Conservation (phyloP, 257 asterid genomes). For the Fraxinus americana region DNA sequence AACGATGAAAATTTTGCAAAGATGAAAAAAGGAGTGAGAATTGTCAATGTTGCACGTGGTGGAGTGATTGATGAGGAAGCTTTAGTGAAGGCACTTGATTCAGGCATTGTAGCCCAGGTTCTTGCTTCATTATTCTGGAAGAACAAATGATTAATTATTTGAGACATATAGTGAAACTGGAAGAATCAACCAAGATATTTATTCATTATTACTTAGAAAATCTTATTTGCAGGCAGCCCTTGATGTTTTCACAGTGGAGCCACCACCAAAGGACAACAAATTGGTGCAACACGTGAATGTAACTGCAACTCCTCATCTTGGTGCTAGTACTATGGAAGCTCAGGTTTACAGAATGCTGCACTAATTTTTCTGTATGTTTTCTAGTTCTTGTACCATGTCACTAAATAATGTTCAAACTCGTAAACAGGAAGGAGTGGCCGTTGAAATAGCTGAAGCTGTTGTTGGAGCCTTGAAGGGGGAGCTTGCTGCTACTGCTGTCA, state of each 20-base stretch:
- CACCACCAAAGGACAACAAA: slow-evolving; percentile 67
- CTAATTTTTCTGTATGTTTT: background rate
- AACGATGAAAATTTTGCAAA: slow-evolving; percentile 69
- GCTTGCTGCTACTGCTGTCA: slow-evolving; percentile 79
- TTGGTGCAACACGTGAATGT: slow-evolving; percentile 65
- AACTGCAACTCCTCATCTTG: slow-evolving; percentile 77
- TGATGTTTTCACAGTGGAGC: slow-evolving; percentile 79
- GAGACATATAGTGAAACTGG: background rate
- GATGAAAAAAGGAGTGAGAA: slow-evolving; percentile 76
- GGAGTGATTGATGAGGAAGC: slow-evolving; percentile 85
- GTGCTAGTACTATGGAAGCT: slow-evolving; percentile 82
- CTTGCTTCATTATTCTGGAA: background rate
- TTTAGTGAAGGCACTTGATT: slow-evolving; percentile 65
- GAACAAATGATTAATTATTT: slow-evolving; percentile 6
- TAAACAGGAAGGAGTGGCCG: slow-evolving; percentile 73
- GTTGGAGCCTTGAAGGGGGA: slow-evolving; percentile 79
- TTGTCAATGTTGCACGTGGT: slow-evolving; percentile 77
- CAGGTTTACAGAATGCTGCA: slow-evolving; percentile 45
- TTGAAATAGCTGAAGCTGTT: slow-evolving; percentile 78
- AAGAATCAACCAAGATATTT: background rate
- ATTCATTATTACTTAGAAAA: background rate
- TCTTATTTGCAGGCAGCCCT: slow-evolving; percentile 63
- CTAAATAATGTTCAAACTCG: background rate
- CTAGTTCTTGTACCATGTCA: background rate
- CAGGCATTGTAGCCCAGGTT: slow-evolving; percentile 86